Evolutionary conservation across 2,329 filamentous ascomycete genomes (phyloP).

Genomic region (Diaporthe amygdali): DNA sequence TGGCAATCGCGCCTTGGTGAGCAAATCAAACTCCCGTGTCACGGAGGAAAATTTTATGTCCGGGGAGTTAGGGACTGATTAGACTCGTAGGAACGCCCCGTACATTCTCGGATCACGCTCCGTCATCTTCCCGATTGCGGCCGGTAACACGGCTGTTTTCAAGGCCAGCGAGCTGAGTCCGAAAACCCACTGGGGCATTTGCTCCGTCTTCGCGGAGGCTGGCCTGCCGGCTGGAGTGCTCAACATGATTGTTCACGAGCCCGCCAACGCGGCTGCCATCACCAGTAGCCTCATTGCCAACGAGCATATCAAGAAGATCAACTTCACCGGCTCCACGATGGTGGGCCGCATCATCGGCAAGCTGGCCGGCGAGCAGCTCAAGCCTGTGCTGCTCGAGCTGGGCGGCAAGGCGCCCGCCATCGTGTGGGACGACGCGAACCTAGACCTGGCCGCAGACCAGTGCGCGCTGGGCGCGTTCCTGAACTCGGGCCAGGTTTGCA

Average conservation of each 20-base stretch:
- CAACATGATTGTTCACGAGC: slow-evolving; percentile 72
- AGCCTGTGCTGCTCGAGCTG: slow-evolving; percentile 81
- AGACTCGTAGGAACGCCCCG: slow-evolving; percentile 57
- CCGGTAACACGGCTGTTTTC: slow-evolving; percentile 77
- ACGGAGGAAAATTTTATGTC: background rate
- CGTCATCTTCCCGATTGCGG: slow-evolving; percentile 71
- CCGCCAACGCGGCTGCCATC: slow-evolving; percentile 69
- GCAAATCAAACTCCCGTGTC: slow-evolving; percentile 23
- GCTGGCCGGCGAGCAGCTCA: slow-evolving; percentile 74
- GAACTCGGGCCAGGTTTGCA: slow-evolving; percentile 82
- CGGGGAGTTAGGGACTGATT: background rate
- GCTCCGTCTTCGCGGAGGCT: slow-evolving; percentile 70
- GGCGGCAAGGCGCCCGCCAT: slow-evolving; percentile 84
- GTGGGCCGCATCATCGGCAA: slow-evolving; percentile 77
- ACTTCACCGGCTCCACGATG: slow-evolving; percentile 80
- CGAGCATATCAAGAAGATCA: slow-evolving; percentile 76
- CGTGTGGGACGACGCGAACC: slow-evolving; percentile 79
- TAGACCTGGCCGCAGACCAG: slow-evolving; percentile 71
- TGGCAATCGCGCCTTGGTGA: slow-evolving; percentile 84
- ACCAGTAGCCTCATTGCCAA: slow-evolving; percentile 72
- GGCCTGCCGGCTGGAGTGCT: slow-evolving; percentile 78
- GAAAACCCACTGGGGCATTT: slow-evolving; percentile 66
- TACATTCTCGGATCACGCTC: slow-evolving; percentile 59
- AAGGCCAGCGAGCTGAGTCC: slow-evolving; percentile 76
- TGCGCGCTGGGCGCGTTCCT: slow-evolving; percentile 75